phyloP scores from a whole-genome alignment of 1,284 basidiomycete genomes.

The Naganishia sp. region DNA sequence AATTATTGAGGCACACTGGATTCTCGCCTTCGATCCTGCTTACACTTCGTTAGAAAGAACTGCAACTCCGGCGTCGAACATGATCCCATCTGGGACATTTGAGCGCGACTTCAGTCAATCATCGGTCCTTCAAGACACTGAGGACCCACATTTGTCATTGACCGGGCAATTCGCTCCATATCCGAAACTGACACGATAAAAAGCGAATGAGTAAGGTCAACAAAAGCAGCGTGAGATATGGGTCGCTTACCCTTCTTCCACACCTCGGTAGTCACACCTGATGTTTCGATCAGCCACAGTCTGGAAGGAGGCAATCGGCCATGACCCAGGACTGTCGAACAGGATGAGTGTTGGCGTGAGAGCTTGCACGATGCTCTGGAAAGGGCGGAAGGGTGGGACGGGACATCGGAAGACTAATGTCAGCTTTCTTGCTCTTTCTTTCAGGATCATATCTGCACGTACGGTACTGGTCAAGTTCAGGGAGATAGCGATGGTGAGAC shows the following conservation, averaged over 20 bases:
- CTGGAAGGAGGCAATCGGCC: slow-evolving; percentile 11
- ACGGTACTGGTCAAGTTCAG: slow-evolving; percentile 14
- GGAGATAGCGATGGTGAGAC: slow-evolving; percentile 1
- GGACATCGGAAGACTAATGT: too few species aligned
- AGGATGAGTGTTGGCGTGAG: slow-evolving; percentile 3
- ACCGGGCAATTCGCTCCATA: slow-evolving; percentile 15
- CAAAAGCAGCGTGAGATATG: neutral
- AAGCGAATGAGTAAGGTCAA: too few species aligned
- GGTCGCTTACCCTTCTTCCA: too few species aligned
- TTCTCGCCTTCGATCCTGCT: too few species aligned
- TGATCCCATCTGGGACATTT: slow-evolving; percentile 6
- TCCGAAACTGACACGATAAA: slow-evolving; percentile 6
- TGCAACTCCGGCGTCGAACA: slow-evolving; percentile 24
- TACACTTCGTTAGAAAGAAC: slow-evolving; percentile 21
- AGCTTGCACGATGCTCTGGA: slow-evolving; percentile 25
- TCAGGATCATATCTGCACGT: neutral
- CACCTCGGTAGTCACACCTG: neutral
- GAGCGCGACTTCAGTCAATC: neutral
- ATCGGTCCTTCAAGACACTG: neutral
- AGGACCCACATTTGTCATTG: slow-evolving; percentile 20
- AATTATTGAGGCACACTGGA: too few species aligned
- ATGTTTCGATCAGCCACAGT: neutral
- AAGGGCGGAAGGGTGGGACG: neutral
- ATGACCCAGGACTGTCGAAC: slow-evolving; percentile 8
- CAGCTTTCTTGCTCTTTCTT: too few species aligned